Base-by-base conservation (phyloP, 2,329 filamentous ascomycete species). In the Thielaviopsis euricoi region DNA sequence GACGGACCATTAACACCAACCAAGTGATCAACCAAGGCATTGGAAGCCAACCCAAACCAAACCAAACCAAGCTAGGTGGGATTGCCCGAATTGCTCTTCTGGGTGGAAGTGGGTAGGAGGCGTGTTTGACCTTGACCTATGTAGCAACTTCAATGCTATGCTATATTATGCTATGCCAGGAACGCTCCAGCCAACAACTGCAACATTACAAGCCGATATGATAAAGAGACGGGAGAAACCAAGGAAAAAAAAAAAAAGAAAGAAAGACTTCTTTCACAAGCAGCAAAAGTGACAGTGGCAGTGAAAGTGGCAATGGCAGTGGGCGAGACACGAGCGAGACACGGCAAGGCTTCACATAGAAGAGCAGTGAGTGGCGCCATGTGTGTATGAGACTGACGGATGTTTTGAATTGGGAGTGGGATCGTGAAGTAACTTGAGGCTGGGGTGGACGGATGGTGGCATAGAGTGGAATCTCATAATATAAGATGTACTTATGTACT, bases 51-150 rank as follows among this genome's bases (percentile, higher is more conserved):
- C 3, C 33, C 25, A 26, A 40, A 40, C 33, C 33, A 40, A 12
- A 17, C 10, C 33, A 17, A 43, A 17, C 3, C 2, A 43, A 43
- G 3, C 37, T 15, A 43, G 37, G 37, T 43, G 37, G 37, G 37
- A 17, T 43, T 43, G 37, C 17, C 10, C 10, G 17, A 43, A 25
- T 51, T 22, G 48, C 48, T 22, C 5, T 22, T 51, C 23, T 51
- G 48, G 9, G 46, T 19, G 21, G 46, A 37, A 22, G 19, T 23
- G 22, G 52, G 53, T 17, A 40, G 46, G 57, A 52, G 26, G 17
- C 46, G 46, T 56, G 57, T 55, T 59, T 59, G 57, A 59, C 13
- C n/a, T 54, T 58, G 51, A 23, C 56, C 29, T 58, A 37, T 21
- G 43, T 48, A 55, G 46, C 12, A 46, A 23, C 26, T 19, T 37